These are phyloP conservation scores for Pichia cabralensis DNA, from an alignment of 805 yeast species.

Conservation along the genomic window DNA sequence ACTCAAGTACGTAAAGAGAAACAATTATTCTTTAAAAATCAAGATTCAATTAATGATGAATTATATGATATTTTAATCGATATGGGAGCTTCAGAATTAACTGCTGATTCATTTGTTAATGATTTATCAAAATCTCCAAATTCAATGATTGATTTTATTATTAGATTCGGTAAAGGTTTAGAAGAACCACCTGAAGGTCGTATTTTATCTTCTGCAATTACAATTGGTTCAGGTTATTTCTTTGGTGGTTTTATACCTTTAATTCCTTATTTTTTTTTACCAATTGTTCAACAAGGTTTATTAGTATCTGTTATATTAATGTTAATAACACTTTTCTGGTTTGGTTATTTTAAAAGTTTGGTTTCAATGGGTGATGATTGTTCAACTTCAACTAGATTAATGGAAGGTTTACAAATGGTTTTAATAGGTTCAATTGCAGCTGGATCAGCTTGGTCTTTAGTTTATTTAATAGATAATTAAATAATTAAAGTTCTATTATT, in stretches of 20 bases:
- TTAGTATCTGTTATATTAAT: slow-evolving; percentile 66
- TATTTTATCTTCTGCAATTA: slow-evolving; percentile 77
- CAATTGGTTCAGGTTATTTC: slow-evolving; percentile 84
- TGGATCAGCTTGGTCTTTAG: slow-evolving; percentile 92
- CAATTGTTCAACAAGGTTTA: slow-evolving; percentile 68
- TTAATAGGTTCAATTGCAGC: slow-evolving; percentile 97
- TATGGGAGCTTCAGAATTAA: slow-evolving; percentile 61
- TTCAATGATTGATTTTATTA: slow-evolving; percentile 74
- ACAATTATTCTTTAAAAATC: slow-evolving; percentile 52
- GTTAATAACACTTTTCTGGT: slow-evolving; percentile 76
- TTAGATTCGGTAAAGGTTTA: slow-evolving; percentile 81
- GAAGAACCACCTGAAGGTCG: slow-evolving; percentile 94
- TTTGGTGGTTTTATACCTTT: slow-evolving; percentile 89
- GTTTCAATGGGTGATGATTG: slow-evolving; percentile 77
- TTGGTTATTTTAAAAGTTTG: slow-evolving; percentile 79
- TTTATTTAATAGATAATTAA: slow-evolving; percentile 52
- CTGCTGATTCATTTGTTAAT: slow-evolving; percentile 60
- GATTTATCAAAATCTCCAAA: slow-evolving; percentile 76
- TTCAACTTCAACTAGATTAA: slow-evolving; percentile 45
- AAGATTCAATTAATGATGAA: slow-evolving; percentile 60
- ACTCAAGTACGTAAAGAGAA: slow-evolving; percentile 67
- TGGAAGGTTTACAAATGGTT: slow-evolving; percentile 87
- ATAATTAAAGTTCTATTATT: too few relatives aligned
- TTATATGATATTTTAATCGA: slow-evolving; percentile 74
- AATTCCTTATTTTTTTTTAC: slow-evolving; percentile 80